These are phyloP conservation scores for Saccharomycopsis guyanensis DNA, from an alignment of 805 yeast genomes.

Conservation along the genomic window DNA sequence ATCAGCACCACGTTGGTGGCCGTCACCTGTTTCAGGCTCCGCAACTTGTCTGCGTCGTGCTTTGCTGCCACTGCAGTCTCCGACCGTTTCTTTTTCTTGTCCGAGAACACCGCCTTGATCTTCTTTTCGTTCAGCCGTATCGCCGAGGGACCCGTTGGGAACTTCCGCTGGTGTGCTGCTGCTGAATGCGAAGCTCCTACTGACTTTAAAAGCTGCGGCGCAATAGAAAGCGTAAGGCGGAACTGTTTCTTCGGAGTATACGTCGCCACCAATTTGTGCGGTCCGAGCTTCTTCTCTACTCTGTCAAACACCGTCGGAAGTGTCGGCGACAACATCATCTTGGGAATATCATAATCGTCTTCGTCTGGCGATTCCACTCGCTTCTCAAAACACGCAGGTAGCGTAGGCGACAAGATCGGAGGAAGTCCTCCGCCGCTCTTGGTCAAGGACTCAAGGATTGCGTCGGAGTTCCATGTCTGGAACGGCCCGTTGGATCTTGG, in stretches of 20 bases:
- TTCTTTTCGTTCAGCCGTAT: neutral
- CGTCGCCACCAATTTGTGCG: neutral
- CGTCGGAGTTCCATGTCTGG: constrained; percentile 8
- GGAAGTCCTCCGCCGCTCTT: constrained; percentile 17
- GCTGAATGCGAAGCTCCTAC: neutral
- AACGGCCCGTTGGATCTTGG: neutral
- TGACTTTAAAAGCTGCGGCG: neutral
- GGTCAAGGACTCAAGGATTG: constrained; percentile 7
- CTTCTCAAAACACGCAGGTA: constrained; percentile 17
- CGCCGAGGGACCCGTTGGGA: neutral
- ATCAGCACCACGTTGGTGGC: constrained; percentile 9
- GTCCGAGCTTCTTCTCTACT: neutral
- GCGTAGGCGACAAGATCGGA: constrained; percentile 18
- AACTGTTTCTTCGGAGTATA: neutral
- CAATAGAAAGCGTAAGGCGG: neutral
- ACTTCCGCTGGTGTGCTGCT: neutral
- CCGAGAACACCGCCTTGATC: neutral
- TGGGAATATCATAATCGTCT: constrained; percentile 19
- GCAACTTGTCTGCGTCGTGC: constrained; percentile 16
- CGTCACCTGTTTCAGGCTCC: neutral
- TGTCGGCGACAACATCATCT: constrained; percentile 15
- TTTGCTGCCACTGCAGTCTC: constrained; percentile 14
- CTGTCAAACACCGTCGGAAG: constrained; percentile 8
- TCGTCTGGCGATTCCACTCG: constrained; percentile 12
- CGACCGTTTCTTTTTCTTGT: constrained; percentile 5